Evolutionary conservation across 805 yeast species (phyloP), one percentile per base, ranked within the genome.

Genomic region (Scheffersomyces amazonensis): DNA sequence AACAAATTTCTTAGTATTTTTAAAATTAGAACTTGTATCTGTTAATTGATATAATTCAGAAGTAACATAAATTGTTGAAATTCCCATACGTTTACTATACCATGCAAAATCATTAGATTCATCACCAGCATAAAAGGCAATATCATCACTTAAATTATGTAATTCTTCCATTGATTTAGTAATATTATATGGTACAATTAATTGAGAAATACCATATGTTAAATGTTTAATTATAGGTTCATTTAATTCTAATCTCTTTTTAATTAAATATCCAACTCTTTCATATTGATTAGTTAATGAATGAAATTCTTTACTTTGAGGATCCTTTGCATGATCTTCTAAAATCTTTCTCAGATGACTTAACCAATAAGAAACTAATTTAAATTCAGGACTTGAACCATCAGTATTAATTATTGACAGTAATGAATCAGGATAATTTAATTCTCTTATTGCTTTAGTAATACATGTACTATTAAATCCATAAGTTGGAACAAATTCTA

Each of bases 81-180:
- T 56, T 7, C 85, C 75, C 12, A 83, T 65, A 47, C 99, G 71
- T 54, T 89, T 86, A n/a, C 95, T 69, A 60, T 91, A 91, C 99
- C 99, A 91, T 3, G 87, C 83, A 56, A 85, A 81, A 58, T 88
- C 96, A 47, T 80, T 80, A 16, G 93, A 76, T 37, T 60, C 53
- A 55, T 90, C 97, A 9, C 90, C 93, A 0, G 96, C 80, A 49
- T 78, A 80, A 59, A 64, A 88, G 32, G 87, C 76, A 42, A 91
- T 71, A 55, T 93, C 98, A 62, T 91, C 98, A 10, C 88, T 73
- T 39, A 90, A 69, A 36, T 77, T 73, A 49, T 81, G 84, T 40
- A 93, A 73, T 53, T 87, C 95, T 25, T 75, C 76, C 35, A 85
- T 50, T 0, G 93, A 77, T 20, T 54, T 48, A 3, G 67, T 56